phyloP scores from a whole-genome alignment of 805 yeast genomes.

The Spathaspora boniae region DNA sequence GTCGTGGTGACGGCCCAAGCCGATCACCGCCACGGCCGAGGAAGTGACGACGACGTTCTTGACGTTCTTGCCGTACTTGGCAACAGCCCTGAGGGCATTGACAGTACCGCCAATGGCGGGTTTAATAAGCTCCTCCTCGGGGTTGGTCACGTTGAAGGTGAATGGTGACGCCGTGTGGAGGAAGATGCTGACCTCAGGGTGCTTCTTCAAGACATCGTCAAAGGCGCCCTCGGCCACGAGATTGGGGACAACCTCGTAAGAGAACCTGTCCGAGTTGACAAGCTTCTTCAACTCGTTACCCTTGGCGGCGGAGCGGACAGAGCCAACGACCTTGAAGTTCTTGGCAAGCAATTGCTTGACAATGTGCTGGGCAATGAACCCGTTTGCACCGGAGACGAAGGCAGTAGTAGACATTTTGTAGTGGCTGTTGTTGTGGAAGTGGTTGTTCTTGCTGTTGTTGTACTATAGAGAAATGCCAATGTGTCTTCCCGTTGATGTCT shows the following conservation, averaged over 20 bases:
- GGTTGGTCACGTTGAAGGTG: constrained; percentile 37
- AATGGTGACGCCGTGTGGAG: constrained; percentile 62
- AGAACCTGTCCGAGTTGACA: constrained; percentile 23
- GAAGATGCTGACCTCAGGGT: constrained; percentile 50
- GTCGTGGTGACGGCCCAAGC: constrained; percentile 14
- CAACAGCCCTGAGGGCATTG: constrained; percentile 47
- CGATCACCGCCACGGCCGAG: constrained; percentile 48
- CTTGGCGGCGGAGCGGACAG: constrained; percentile 45
- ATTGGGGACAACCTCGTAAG: constrained; percentile 45
- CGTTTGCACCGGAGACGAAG: constrained; percentile 51
- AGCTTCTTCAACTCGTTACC: constrained; percentile 31
- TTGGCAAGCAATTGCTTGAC: constrained; percentile 35
- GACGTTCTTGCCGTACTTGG: constrained; percentile 37
- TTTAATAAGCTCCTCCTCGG: constrained; percentile 48
- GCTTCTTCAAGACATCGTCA: constrained; percentile 40
- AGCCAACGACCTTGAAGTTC: constrained; percentile 46
- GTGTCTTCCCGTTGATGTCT: too few relatives aligned
- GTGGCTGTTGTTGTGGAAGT: too few relatives aligned
- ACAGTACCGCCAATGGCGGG: constrained; percentile 59
- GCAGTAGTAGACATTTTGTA: constrained; percentile 26
- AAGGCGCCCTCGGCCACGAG: constrained; percentile 42
- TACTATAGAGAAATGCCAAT: too few relatives aligned
- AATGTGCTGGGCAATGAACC: constrained; percentile 51
- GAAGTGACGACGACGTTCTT: constrained; percentile 44
- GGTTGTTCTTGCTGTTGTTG: too few relatives aligned